phyloP scores from a whole-genome alignment of 208 protist genomes.

The Leishmania tropica region DNA sequence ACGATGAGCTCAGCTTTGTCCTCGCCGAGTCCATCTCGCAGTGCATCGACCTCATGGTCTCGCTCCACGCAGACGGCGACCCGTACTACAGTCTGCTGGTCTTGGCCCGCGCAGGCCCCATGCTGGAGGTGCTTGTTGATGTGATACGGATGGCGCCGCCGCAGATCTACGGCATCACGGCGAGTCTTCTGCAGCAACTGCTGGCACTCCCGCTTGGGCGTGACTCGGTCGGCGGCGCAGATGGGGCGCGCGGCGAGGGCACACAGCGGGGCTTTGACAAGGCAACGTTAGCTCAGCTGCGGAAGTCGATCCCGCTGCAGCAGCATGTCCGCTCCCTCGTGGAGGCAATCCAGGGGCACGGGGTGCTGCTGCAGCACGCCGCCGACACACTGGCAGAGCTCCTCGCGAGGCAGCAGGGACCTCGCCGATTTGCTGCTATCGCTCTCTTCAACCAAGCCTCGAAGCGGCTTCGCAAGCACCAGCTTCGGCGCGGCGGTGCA shows the following conservation, averaged over 20 bases:
- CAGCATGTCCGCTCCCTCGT: slow-evolving; percentile 52
- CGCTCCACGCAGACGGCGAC: slow-evolving; percentile 68
- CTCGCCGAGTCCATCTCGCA: slow-evolving; percentile 69
- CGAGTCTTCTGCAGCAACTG: slow-evolving; percentile 48
- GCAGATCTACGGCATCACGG: slow-evolving; percentile 65
- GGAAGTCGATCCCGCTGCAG: slow-evolving; percentile 37
- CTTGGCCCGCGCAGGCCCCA: slow-evolving; percentile 48
- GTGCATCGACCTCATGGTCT: slow-evolving; percentile 72
- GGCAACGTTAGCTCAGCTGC: slow-evolving; percentile 10
- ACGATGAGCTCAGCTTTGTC: slow-evolving; percentile 62
- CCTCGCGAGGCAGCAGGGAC: slow-evolving; percentile 39
- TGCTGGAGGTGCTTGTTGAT: slow-evolving; percentile 57
- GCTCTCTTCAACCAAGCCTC: slow-evolving; percentile 45
- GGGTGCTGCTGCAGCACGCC: slow-evolving; percentile 48
- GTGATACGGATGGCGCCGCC: slow-evolving; percentile 51
- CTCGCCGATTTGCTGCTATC: slow-evolving; percentile 47
- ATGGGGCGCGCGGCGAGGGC: not conserved
- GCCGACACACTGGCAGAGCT: slow-evolving; percentile 49
- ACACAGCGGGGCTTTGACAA: slow-evolving; percentile 9
- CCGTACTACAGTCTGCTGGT: slow-evolving; percentile 76
- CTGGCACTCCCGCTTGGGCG: slow-evolving; percentile 61
- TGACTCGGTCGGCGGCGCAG: slow-evolving; percentile 10
- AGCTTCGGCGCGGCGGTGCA: slow-evolving; percentile 9
- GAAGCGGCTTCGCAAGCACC: slow-evolving; percentile 46
- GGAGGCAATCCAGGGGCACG: slow-evolving; percentile 41